Base-by-base conservation (phyloP, 768 basidiomycete genomes). In the Cystofilobasidium ferigula region DNA sequence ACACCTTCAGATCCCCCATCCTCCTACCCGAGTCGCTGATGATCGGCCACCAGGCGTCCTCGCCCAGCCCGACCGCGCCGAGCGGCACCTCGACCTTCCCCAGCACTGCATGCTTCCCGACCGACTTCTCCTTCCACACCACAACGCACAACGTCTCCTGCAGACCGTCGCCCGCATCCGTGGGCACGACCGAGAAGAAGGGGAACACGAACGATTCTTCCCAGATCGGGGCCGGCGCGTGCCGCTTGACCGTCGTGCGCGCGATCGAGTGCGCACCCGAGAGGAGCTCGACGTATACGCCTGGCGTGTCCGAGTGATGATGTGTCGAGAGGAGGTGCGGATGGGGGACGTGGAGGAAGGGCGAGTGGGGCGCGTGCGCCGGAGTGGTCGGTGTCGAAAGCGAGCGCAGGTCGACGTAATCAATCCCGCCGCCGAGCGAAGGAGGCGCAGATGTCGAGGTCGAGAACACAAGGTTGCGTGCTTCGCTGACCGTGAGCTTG, bases 301-400 rank as follows among this genome's bases (percentile, higher is more conserved):
- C 51, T 7, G 38, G 35, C 26, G 24, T 35, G 36, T 62, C 61
- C 12, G 16, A n/a, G 26, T 36, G 28, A 8, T 26, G 70, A 67
- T 26, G 69, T 28, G 18, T 81, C 81, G 73, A 84, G 69, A 88
- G 77, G 67, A 85, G 85, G 10, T 26, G 47, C n/a, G 13, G 47
- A 16, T 2, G 26, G 47, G 10, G 47, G 3, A 24, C 48, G 47
- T 1, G 22, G 5, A 16, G 9, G n/a, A 38, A 16, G 38, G 26
- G 16, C 20, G 35, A 26, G 36, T 45, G 61, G 48, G 32, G 18
- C 24, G 67, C 85, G 84, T 59, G 75, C 71, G 7, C 40, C 40
- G 40, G 40, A 9, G 40, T 42, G 7, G 40, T 18, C 10, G 22
- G 22, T 20, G 47, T 48, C 22, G 24, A n/a, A 24, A n/a, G 47